Conservation (phyloP, 2,329 filamentous ascomycete genomes). For the Diplocarpon rosae region DNA sequence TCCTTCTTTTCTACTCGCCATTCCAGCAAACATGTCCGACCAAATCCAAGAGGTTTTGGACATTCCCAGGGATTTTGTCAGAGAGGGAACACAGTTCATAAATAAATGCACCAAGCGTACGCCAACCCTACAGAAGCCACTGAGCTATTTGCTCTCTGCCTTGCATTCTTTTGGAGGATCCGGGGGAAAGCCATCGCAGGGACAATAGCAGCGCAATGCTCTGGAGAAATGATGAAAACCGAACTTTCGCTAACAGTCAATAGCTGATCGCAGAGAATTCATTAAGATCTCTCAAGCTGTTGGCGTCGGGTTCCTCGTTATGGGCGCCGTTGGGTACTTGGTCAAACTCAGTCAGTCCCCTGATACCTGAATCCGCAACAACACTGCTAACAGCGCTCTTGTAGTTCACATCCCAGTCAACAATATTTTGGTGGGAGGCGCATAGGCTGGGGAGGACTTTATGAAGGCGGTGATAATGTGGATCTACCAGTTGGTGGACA, state of each 20-base stretch:
- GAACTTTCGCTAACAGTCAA: conserved; percentile 9
- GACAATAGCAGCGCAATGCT: neutral
- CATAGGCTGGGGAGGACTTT: conserved; percentile 13
- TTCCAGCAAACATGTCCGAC: conserved; percentile 34
- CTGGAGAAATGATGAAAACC: neutral
- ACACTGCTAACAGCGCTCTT: conserved; percentile 1
- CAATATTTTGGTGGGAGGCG: conserved; percentile 37
- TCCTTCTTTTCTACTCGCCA: neutral
- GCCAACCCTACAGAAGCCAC: conserved; percentile 4
- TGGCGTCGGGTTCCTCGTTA: conserved; percentile 40
- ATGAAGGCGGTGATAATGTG: neutral
- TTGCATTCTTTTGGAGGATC: too few species aligned
- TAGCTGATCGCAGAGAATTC: conserved; percentile 31
- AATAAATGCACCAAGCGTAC: conserved; percentile 35
- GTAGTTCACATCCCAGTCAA: conserved; percentile 41
- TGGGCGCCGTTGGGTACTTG: conserved; percentile 41
- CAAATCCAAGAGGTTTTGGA: conserved; percentile 48
- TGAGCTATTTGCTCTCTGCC: neutral
- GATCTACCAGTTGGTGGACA: neutral
- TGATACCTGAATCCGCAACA: too few species aligned
- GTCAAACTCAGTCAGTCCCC: conserved; percentile 36
- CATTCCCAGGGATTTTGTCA: conserved; percentile 38
- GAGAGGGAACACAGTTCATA: conserved; percentile 33
- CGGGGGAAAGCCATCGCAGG: neutral
- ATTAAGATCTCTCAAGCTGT: conserved; percentile 39